Evolutionary conservation across 768 basidiomycete genomes (phyloP).

Genomic region (Sarcomyxa edulis): DNA sequence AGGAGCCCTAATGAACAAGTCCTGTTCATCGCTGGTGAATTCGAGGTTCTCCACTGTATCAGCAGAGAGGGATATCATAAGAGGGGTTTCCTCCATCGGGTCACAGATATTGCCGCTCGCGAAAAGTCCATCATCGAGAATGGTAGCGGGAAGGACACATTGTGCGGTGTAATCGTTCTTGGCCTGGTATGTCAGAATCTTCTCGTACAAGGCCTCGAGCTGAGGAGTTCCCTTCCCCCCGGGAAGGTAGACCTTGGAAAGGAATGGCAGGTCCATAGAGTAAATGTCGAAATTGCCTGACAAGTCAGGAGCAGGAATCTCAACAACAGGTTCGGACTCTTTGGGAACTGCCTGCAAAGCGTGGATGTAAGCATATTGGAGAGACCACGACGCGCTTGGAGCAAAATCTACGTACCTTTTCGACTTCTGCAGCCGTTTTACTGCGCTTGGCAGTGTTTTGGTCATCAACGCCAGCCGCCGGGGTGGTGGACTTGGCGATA

Average conservation of each 20-base stretch:
- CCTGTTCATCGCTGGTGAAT: conserved; percentile 20
- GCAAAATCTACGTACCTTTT: too few relatives aligned
- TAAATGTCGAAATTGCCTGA: conserved; percentile 35
- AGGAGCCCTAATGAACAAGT: conserved; percentile 19
- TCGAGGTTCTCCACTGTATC: conserved; percentile 21
- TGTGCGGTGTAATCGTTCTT: conserved; percentile 30
- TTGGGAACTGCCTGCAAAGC: too few relatives aligned
- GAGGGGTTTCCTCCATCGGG: conserved; percentile 29
- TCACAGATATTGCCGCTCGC: conserved; percentile 19
- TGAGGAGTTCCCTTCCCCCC: conserved; percentile 17
- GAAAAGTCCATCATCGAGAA: conserved; percentile 15
- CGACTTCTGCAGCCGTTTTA: too few relatives aligned
- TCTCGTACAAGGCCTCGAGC: conserved; percentile 26
- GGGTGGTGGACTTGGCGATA: too few relatives aligned
- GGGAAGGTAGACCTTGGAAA: conserved; percentile 25
- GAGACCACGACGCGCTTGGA: too few relatives aligned
- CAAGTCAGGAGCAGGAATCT: conserved; percentile 7
- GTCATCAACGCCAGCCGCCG: too few relatives aligned
- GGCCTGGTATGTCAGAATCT: conserved; percentile 31
- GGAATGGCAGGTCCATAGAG: conserved; percentile 30
- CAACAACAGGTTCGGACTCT: too few relatives aligned
- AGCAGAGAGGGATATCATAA: conserved; percentile 20
- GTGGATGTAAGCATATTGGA: too few relatives aligned
- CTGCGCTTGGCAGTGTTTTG: too few relatives aligned
- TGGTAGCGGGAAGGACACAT: conserved; percentile 15